These are phyloP conservation scores for Yamadazyma paraphyllophila DNA, from an alignment of 805 yeast genomes.

Conservation along the genomic window DNA sequence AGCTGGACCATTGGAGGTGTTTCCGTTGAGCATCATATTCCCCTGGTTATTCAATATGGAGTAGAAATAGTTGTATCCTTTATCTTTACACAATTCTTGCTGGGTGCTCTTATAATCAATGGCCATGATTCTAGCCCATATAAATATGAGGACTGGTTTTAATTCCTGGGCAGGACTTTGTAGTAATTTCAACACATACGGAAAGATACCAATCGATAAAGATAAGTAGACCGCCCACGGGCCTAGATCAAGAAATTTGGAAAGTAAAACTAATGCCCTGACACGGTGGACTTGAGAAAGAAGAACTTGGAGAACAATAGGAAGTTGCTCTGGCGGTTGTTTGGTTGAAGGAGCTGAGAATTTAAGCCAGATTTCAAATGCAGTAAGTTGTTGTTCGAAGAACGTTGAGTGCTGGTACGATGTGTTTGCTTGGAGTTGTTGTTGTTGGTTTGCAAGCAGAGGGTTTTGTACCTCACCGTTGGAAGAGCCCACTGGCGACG, in stretches of 20 bases:
- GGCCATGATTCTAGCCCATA: constrained; percentile 98
- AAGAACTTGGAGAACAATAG: constrained; percentile 88
- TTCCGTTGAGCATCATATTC: constrained; percentile 25
- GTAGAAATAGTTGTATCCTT: constrained; percentile 84
- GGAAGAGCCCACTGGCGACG: no score
- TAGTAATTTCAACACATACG: constrained; percentile 82
- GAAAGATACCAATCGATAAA: constrained; percentile 91
- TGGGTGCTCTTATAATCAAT: constrained; percentile 89
- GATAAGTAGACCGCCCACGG: constrained; percentile 98
- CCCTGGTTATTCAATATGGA: constrained; percentile 57
- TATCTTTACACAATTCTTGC: constrained; percentile 86
- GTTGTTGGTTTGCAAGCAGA: no score
- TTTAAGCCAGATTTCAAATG: constrained; percentile 94
- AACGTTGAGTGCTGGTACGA: constrained; percentile 88
- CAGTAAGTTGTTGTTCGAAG: constrained; percentile 93
- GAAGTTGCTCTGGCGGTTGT: constrained; percentile 91
- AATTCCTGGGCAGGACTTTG: constrained; percentile 95
- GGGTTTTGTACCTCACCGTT: no score
- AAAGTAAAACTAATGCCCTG: constrained; percentile 78
- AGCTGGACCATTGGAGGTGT: constrained; percentile 28
- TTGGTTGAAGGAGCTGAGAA: constrained; percentile 77
- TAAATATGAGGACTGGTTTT: constrained; percentile 89
- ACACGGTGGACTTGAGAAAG: constrained; percentile 92
- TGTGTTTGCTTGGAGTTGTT: neutral
- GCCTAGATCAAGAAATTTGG: constrained; percentile 87